Percentiles rank a stretch among this genome's conserved stretches.
Conservation (phyloP, 116 monocot genomes). For the Papilionanthe hybrid region DNA sequence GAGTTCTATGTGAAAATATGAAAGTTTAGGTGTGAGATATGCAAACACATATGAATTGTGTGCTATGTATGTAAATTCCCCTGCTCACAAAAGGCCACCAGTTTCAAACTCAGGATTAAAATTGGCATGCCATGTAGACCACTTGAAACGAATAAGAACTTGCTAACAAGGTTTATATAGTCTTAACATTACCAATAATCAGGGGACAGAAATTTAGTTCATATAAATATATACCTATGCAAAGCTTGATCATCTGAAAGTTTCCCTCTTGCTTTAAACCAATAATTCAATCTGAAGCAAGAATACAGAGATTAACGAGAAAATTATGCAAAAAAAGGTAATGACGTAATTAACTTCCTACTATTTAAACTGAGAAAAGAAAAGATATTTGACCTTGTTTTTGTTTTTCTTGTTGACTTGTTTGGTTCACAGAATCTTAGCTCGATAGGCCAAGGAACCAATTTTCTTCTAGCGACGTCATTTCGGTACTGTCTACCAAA, state of each 20-base stretch:
- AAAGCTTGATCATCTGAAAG: slow-evolving; percentile 60
- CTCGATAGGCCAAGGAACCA: slow-evolving; percentile 83
- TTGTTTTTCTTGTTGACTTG: slow-evolving; percentile 22
- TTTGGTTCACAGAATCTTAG: slow-evolving; percentile 61
- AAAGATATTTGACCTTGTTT: slow-evolving; percentile 46
- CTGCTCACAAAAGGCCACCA: too few species aligned
- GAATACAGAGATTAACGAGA: not conserved
- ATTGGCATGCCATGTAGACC: too few species aligned
- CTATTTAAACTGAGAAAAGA: not conserved
- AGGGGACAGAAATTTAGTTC: too few species aligned
- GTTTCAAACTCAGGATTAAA: too few species aligned
- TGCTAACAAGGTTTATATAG: too few species aligned
- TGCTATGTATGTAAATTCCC: too few species aligned
- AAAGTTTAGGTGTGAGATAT: too few species aligned
- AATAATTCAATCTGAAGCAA: slow-evolving; percentile 42
- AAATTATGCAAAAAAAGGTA: slow-evolving; percentile 4
- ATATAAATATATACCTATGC: slow-evolving; percentile 34
- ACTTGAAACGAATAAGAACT: too few species aligned
- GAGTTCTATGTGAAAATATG: too few species aligned
- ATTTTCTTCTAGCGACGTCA: slow-evolving; percentile 49
- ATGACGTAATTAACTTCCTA: slow-evolving; percentile 1
- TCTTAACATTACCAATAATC: too few species aligned
- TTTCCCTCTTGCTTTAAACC: slow-evolving; percentile 55
- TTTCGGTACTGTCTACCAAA: slow-evolving; percentile 60
- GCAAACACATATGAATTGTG: too few species aligned